Conservation (phyloP, 805 yeast species). For the Wickerhamomyces queroliae region DNA sequence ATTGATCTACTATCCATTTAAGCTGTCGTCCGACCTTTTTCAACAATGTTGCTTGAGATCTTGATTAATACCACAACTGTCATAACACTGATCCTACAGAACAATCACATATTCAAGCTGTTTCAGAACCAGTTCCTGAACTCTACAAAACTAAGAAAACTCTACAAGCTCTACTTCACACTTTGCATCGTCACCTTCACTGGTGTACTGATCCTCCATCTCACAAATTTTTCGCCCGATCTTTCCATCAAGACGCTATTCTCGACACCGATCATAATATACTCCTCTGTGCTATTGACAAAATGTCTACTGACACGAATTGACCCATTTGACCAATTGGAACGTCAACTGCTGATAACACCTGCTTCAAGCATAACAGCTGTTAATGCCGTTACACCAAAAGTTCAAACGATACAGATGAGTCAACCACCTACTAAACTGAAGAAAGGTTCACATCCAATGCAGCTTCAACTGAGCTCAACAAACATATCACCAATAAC, state of each 20-base stretch:
- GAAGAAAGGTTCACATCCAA: too few species aligned
- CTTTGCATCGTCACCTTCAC: background rate
- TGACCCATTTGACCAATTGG: background rate
- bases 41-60: background rate
- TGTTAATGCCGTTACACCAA: background rate
- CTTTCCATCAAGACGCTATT: background rate
- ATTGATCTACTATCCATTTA: background rate
- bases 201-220: background rate
- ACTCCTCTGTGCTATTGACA: background rate
- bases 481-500: conserved; percentile 6
- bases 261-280: background rate
- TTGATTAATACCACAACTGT: background rate
- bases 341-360: background rate
- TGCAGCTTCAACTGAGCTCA: background rate
- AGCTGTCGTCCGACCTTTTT: background rate
- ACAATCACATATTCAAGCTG: background rate
- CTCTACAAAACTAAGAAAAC: background rate
- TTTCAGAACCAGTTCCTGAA: background rate
- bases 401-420: background rate
- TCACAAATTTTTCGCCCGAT: background rate
- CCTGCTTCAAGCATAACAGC: background rate
- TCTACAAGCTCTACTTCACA: background rate
- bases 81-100: background rate
- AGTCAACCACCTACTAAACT: background rate
- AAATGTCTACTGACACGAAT: background rate